phyloP scores from a whole-genome alignment of 805 yeast genomes.

The Kazachstania kunashirensis region DNA sequence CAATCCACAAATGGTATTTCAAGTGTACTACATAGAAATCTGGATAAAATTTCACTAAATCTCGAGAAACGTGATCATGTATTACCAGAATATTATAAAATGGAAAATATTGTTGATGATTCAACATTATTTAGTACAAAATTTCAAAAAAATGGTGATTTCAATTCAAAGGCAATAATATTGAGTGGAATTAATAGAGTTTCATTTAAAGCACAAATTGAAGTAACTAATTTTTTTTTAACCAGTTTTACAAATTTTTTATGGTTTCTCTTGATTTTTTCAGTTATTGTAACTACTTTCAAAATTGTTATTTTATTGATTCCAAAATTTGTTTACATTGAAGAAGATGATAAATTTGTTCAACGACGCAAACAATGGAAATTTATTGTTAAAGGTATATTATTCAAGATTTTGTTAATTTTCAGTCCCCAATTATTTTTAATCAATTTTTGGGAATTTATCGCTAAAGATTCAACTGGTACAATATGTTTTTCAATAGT shows the following conservation, averaged over 20 bases:
- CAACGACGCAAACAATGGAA: constrained; percentile 79
- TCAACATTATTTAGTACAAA: constrained; percentile 49
- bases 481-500: constrained; percentile 68
- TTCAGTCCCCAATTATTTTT: constrained; percentile 82
- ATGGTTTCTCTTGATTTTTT: constrained; percentile 56
- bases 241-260: constrained; percentile 80
- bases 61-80: constrained; percentile 51
- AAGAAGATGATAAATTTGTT: constrained; percentile 46
- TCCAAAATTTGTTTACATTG: constrained; percentile 48
- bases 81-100: constrained; percentile 27
- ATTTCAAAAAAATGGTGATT: constrained; percentile 48
- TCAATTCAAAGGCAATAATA: constrained; percentile 61
- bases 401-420: constrained; percentile 71
- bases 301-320: constrained; percentile 61
- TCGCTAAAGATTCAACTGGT: constrained; percentile 74
- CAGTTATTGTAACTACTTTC: constrained; percentile 47
- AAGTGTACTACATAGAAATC: constrained; percentile 59
- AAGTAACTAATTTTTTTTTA: constrained; percentile 73
- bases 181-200: constrained; percentile 89
- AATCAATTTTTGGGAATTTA: constrained; percentile 81
- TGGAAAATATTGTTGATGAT: constrained; percentile 43
- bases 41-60: constrained; percentile 61
- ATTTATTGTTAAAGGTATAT: constrained; percentile 70
- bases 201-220: constrained; percentile 72
- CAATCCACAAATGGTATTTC: constrained; percentile 89